Conservation (phyloP, 768 basidiomycete genomes). For the Serendipita vermifera region DNA sequence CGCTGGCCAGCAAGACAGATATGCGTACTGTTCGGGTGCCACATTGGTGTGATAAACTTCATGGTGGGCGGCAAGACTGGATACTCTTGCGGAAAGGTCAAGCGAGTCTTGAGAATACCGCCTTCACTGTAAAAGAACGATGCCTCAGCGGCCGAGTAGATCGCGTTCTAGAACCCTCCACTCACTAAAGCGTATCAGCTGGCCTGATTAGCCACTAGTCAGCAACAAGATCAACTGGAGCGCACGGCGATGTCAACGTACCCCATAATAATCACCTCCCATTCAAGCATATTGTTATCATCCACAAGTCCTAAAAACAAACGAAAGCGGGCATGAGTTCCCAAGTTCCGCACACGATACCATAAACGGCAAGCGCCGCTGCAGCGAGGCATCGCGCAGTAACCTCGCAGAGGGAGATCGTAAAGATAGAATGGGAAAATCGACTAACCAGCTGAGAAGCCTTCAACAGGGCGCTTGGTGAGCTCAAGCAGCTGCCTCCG, state of each 20-base stretch:
- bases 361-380: background rate
- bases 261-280: slow-evolving; percentile 95
- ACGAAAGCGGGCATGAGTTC: slow-evolving; percentile 25
- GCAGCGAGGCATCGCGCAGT: slow-evolving; percentile 20
- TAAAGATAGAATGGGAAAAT: slow-evolving; percentile 10
- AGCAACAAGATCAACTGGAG: slow-evolving; percentile 19
- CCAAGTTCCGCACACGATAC: slow-evolving; percentile 18
- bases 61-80: slow-evolving; percentile 90
- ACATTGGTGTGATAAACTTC: slow-evolving; percentile 89
- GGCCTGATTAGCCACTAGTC: slow-evolving; percentile 40
- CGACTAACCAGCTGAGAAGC: slow-evolving; percentile 79
- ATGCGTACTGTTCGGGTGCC: slow-evolving; percentile 90
- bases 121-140: slow-evolving; percentile 77
- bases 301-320: slow-evolving; percentile 67
- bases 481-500: slow-evolving; percentile 73
- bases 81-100: slow-evolving; percentile 83
- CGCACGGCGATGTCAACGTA: slow-evolving; percentile 21
- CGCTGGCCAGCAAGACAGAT: no score
- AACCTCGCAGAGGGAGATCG: slow-evolving; percentile 16
- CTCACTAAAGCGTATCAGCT: slow-evolving; percentile 84
- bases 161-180: no score
- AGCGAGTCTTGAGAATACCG: slow-evolving; percentile 83
- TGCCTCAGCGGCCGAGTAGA: background rate
- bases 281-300: slow-evolving; percentile 88
- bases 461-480: slow-evolving; percentile 86